Percentiles rank a stretch among this genome's conserved stretches.
These are phyloP conservation scores for Cairneyella variabilis DNA, from an alignment of 495 filamentous ascomycete genomes.

Conservation along the genomic window DNA sequence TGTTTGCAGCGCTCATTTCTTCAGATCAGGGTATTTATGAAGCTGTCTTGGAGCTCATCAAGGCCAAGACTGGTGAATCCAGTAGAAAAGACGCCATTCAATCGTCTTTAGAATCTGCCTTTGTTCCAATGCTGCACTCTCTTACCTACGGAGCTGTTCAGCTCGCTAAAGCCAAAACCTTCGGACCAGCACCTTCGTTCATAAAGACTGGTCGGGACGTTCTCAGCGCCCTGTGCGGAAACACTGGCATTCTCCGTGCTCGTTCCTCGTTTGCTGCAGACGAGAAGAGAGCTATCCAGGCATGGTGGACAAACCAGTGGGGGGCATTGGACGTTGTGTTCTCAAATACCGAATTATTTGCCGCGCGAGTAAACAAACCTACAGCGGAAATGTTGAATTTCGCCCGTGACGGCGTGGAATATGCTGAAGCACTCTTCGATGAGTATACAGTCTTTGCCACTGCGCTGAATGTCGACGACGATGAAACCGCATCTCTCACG, in stretches of 20 bases:
- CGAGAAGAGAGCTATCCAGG: conserved; percentile 60
- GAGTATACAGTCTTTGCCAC: conserved; percentile 71
- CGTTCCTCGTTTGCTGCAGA: conserved; percentile 51
- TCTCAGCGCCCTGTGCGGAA: conserved; percentile 78
- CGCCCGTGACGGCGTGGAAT: conserved; percentile 88
- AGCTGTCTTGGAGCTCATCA: conserved; percentile 74
- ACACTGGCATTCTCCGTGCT: conserved; percentile 73
- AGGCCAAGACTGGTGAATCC: conserved; percentile 67
- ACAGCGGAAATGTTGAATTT: conserved; percentile 86
- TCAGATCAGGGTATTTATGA: conserved; percentile 67
- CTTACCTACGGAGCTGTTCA: conserved; percentile 25
- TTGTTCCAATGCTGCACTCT: conserved; percentile 37
- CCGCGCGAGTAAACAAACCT: conserved; percentile 41
- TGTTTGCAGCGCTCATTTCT: conserved; percentile 34
- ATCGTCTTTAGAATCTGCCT: conserved; percentile 60
- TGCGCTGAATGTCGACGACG: conserved; percentile 34
- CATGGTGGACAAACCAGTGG: conserved; percentile 84
- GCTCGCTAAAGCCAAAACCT: conserved; percentile 55
- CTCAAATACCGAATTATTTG: conserved; percentile 75
- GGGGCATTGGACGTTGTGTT: conserved; percentile 75
- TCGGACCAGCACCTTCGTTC: conserved; percentile 64
- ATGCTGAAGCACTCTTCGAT: conserved; percentile 79
- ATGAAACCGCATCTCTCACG: conserved; percentile 41
- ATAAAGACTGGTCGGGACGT: conserved; percentile 72
- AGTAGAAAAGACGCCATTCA: conserved; percentile 71